Conservation (phyloP, 331 rosid species). For the Arachis monticola region DNA sequence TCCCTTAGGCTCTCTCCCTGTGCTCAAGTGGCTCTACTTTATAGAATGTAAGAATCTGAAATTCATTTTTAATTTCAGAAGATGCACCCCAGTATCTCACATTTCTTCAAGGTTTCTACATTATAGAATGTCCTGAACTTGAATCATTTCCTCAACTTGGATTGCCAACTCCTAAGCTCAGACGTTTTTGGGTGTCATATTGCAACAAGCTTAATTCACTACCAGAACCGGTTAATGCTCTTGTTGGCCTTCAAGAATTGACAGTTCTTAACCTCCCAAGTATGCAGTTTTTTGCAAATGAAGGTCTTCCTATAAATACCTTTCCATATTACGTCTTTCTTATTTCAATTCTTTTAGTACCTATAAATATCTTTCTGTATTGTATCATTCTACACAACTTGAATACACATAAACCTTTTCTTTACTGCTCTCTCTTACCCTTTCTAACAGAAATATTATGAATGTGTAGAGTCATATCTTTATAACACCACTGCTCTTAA, state of each 20-base stretch:
- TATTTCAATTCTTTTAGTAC: too few species aligned
- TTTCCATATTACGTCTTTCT: too few species aligned
- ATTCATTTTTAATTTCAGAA: not conserved
- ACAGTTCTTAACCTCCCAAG: not conserved
- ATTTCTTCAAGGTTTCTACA: not conserved
- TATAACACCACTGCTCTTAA: too few species aligned
- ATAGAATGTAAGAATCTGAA: not conserved
- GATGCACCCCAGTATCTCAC: not conserved
- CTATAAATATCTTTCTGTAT: too few species aligned
- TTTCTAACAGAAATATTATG: too few species aligned
- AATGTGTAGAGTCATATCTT: too few species aligned
- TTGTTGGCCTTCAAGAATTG: not conserved
- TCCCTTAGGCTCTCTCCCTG: constrained; percentile 18
- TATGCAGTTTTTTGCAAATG: not conserved
- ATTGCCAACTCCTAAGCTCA: constrained; percentile 28
- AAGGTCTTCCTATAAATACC: constrained; percentile 24
- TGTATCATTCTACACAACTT: too few species aligned
- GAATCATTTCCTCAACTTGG: constrained; percentile 5
- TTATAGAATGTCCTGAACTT: not conserved
- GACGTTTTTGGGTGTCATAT: accelerated
- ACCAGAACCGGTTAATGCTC: not conserved
- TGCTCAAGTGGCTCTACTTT: not conserved
- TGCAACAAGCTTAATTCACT: constrained; percentile 15
- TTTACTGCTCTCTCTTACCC: too few species aligned
- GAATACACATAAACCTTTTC: too few species aligned